phyloP scores from a whole-genome alignment of 805 yeast species.

The Martiniozyma abietophila region DNA sequence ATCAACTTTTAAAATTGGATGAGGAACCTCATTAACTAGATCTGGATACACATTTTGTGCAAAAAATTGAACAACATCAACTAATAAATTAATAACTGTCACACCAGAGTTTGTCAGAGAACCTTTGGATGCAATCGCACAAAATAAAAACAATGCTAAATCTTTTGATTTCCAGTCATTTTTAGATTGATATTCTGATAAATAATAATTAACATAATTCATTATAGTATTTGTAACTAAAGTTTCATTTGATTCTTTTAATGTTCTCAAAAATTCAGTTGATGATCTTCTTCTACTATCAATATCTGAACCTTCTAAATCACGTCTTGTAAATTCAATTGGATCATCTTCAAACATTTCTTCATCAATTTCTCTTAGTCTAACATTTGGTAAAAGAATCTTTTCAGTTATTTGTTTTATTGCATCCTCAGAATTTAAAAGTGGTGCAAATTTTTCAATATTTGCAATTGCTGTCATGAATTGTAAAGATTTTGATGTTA shows the following conservation, averaged over 20 bases:
- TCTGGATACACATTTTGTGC: constrained; percentile 74
- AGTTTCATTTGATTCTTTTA: constrained; percentile 69
- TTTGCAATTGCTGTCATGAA: constrained; percentile 77
- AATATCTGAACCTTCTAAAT: constrained; percentile 88
- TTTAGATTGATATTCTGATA: constrained; percentile 36
- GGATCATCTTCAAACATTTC: constrained; percentile 97
- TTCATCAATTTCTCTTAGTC: constrained; percentile 78
- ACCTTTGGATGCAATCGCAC: constrained; percentile 88
- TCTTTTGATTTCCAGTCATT: constrained; percentile 94
- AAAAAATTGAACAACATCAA: constrained; percentile 85
- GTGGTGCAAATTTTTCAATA: constrained; percentile 54
- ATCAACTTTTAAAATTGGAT: constrained; percentile 81
- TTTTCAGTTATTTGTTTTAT: constrained; percentile 71
- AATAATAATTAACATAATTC: constrained; percentile 59
- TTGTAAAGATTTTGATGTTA: constrained; percentile 71
- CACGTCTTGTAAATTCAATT: constrained; percentile 82
- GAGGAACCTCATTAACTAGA: constrained; percentile 46
- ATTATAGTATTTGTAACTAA: constrained; percentile 67
- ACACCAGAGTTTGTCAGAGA: constrained; percentile 81
- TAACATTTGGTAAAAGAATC: constrained; percentile 81
- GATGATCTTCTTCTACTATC: constrained; percentile 89
- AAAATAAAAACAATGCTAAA: constrained; percentile 74
- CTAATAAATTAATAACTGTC: constrained; percentile 70
- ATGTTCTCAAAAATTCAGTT: constrained; percentile 83
- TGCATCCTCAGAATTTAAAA: constrained; percentile 51